Conservation (phyloP, 2,329 filamentous ascomycete genomes). For the Helotiales sp. region DNA sequence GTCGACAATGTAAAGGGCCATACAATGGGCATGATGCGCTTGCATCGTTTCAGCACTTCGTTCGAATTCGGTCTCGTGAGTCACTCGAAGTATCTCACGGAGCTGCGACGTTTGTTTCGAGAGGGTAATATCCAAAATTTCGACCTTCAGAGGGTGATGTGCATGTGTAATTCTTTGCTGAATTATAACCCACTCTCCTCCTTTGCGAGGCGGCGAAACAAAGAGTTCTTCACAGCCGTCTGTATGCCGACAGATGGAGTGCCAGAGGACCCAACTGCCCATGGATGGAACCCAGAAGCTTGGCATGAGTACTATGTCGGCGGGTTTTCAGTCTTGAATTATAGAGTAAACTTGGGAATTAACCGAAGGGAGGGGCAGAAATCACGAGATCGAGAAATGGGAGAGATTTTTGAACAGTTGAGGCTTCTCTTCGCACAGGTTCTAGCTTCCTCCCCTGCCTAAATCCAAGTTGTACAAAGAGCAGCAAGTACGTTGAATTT, state of each 20-base stretch:
- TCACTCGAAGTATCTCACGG: neutral
- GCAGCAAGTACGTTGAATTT: no score
- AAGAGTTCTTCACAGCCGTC: neutral
- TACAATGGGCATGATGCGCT: neutral
- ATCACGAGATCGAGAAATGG: no score
- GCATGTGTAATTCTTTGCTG: neutral
- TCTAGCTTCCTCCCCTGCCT: no score
- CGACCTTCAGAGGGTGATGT: neutral
- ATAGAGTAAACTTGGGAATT: no score
- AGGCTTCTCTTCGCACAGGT: no score
- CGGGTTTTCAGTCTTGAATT: neutral
- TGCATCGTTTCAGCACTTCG: neutral
- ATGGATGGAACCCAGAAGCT: neutral
- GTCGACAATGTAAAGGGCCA: neutral
- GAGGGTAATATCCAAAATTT: neutral
- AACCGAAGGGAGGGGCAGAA: no score
- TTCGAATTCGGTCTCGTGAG: no score
- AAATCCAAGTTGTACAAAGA: no score
- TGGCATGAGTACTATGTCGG: neutral
- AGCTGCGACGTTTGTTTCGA: neutral
- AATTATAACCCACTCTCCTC: neutral
- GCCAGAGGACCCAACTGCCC: neutral
- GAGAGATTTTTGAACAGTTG: no score
- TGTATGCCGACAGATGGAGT: neutral
- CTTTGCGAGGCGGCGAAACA: no score